Base-by-base conservation (phyloP, 1,284 basidiomycete genomes). In the Phlebopus sp. region DNA sequence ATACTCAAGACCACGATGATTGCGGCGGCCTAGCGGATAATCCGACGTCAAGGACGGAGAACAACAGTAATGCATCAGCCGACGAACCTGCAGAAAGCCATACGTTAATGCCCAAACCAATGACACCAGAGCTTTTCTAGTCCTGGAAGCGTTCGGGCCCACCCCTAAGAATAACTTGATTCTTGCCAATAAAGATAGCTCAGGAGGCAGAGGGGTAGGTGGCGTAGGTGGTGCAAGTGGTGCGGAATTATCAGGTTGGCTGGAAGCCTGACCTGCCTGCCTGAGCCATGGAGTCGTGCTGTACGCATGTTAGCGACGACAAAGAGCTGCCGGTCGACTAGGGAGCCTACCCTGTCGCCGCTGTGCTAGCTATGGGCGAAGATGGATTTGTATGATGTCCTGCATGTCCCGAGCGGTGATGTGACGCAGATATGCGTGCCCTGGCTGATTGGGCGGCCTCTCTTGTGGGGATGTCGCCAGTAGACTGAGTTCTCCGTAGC, bases 61-160 rank as follows among this genome's bases (percentile, higher is more conserved):
- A 15, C 21, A 41, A 8, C 11, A 37, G 30, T 11, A 41, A 9
- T 18, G n/a, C 6, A 14, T 17, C 23, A 23, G 15, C 30, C 19
- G 17, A 67, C 75, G 30, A 46, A 85, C 86, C 74, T 90, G 84
- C 7, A 69, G 57, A 21, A 77, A 64, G 49, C 78, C 78, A 62
- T 82, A 84, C 2, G 59, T 49, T 4, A 85, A 51, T 48, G 73
- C 77, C 67, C 77, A 80, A 27, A 81, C 59, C 4, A 87, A 56
- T 2, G 76, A 76, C n/a, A 85, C 71, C 8, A 84, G 60, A 42
- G 77, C 71, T 59, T 78, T 81, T 39, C 85, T 74, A 6, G 71
- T 72, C 46, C 69, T 73, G 6, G 82, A 76, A 30, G 80, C 78
- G 32, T 71, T 68, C 5, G 78, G 73, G 4, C 81, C 82, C 52